Conservation (phyloP, 768 basidiomycete genomes). For the Suillus subaureus region DNA sequence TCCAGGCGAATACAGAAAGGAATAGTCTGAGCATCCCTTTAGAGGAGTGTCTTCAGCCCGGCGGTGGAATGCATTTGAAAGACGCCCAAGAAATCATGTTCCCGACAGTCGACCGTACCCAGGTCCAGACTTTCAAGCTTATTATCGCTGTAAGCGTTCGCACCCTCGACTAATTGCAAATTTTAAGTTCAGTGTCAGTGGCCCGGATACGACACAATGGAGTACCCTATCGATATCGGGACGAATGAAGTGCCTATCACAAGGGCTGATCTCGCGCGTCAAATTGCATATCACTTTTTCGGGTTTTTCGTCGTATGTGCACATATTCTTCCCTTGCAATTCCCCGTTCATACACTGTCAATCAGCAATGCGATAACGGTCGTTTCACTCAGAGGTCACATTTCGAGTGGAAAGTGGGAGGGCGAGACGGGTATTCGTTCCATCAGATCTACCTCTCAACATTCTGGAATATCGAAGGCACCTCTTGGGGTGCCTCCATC, state of each 20-base stretch:
- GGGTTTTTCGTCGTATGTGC: slow-evolving; percentile 12
- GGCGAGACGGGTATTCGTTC: slow-evolving; percentile 2
- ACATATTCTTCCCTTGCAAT: background rate
- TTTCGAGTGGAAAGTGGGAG: slow-evolving; percentile 12
- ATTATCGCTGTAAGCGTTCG: slow-evolving; percentile 6
- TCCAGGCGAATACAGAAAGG: background rate
- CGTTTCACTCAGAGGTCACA: background rate
- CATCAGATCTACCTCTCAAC: slow-evolving; percentile 13
- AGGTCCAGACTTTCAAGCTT: background rate
- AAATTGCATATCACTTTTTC: slow-evolving; percentile 12
- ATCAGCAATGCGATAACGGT: slow-evolving; percentile 7
- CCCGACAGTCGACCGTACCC: background rate
- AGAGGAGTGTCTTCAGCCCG: background rate
- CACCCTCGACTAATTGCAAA: background rate
- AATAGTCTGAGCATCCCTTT: slow-evolving; percentile 8
- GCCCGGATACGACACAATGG: slow-evolving; percentile 12
- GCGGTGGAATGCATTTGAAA: background rate
- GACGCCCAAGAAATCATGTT: slow-evolving; percentile 10
- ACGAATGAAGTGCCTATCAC: background rate
- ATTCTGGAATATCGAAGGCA: slow-evolving; percentile 13
- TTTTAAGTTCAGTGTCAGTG: slow-evolving; percentile 11
- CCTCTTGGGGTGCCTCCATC: slow-evolving; percentile 12
- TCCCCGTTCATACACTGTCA: background rate
- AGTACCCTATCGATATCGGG: slow-evolving; percentile 10
- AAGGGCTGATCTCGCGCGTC: slow-evolving; percentile 10